Conservation (phyloP, 2,329 filamentous ascomycete species). For the Fusarium sp. region DNA sequence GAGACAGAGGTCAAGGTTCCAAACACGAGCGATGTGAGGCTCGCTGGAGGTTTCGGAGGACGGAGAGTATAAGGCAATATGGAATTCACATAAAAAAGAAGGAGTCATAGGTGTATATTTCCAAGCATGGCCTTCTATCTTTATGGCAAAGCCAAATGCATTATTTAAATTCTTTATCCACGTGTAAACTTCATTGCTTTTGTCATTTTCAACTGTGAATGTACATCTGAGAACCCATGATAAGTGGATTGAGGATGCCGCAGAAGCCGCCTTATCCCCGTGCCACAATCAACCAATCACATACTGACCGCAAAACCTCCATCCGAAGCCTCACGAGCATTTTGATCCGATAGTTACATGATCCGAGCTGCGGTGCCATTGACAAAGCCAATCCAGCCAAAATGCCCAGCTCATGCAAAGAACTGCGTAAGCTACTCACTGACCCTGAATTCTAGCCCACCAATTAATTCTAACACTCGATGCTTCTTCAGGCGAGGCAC, state of each 20-base stretch:
- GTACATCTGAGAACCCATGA: too few species aligned
- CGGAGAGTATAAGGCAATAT: conserved; percentile 9
- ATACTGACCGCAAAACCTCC: conserved; percentile 40
- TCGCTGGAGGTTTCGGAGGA: conserved; percentile 21
- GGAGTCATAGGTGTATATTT: too few species aligned
- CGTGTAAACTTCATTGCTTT: too few species aligned
- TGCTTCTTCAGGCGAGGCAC: conserved; percentile 76
- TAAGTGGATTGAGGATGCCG: conserved; percentile 3
- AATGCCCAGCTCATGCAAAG: conserved; percentile 97
- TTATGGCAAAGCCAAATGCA: too few species aligned
- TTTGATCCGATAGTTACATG: conserved; percentile 28
- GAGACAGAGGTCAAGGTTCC: conserved; percentile 1
- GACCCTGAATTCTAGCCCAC: neutral
- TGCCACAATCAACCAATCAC: conserved; percentile 38
- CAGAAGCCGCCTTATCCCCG: conserved; percentile 14
- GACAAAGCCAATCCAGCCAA: conserved; percentile 45
- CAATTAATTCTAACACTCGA: neutral
- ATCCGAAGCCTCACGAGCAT: conserved; percentile 33
- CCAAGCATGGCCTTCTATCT: neutral
- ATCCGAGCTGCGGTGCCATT: conserved; percentile 34
- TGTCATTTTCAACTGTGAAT: too few species aligned
- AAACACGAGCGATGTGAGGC: conserved; percentile 4
- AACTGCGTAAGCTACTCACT: conserved; percentile 77
- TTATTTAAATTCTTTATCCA: neutral
- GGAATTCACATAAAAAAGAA: too few species aligned